These are phyloP conservation scores for Peniophora sp. DNA, from an alignment of 1,284 basidiomycete genomes.

Conservation along the genomic window DNA sequence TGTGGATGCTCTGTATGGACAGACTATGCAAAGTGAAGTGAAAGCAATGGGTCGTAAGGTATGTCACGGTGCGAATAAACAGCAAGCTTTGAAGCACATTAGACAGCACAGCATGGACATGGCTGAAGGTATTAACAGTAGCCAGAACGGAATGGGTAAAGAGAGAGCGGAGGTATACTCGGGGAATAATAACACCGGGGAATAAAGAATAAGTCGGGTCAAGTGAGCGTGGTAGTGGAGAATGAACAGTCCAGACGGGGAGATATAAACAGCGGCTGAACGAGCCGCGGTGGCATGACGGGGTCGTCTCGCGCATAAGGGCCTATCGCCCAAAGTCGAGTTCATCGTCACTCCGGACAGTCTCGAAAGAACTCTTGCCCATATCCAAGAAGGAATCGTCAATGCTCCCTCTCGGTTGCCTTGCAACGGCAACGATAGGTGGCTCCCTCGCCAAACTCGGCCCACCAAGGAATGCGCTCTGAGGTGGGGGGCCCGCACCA, in stretches of 20 bases:
- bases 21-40: too few relatives aligned
- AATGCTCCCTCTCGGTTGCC: conserved; percentile 18
- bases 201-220: background rate
- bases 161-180: conserved; percentile 20
- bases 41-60: too few relatives aligned
- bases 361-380: conserved; percentile 57
- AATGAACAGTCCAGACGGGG: too few relatives aligned
- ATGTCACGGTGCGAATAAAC: too few relatives aligned
- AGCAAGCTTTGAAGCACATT: too few relatives aligned
- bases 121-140: conserved; percentile 7
- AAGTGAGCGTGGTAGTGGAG: background rate
- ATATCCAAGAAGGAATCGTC: conserved; percentile 60
- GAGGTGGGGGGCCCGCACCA: too few relatives aligned
- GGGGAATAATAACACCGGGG: conserved; percentile 7
- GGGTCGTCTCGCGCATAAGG: too few relatives aligned
- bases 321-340: conserved; percentile 15
- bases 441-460: conserved; percentile 6
- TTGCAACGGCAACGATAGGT: background rate
- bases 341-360: conserved; percentile 32
- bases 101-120: background rate
- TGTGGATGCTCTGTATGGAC: too few relatives aligned
- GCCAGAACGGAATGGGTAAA: conserved; percentile 11
- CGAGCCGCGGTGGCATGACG: too few relatives aligned
- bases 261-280: too few relatives aligned
- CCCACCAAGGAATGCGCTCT: too few relatives aligned